Conservation (phyloP, 73 alveolate species). For the Paramecium bursaria region DNA sequence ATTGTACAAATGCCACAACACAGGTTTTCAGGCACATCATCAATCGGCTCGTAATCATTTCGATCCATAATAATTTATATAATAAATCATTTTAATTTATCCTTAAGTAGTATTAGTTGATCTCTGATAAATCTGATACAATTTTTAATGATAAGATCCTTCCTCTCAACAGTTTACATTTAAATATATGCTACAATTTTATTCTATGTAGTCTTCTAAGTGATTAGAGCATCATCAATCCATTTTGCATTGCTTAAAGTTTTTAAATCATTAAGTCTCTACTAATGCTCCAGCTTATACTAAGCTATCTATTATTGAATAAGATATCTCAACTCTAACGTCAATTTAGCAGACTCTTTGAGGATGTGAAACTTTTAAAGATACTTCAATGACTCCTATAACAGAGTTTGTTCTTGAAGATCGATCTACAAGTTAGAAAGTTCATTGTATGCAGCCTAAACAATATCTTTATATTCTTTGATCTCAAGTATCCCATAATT, state of each 20-base stretch:
- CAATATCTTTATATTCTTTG: not conserved
- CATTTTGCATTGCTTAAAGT: constrained; percentile 46
- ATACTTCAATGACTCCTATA: constrained; percentile 38
- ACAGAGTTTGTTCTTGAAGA: not conserved
- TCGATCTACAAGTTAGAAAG: not conserved
- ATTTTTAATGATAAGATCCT: not conserved
- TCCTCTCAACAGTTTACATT: not conserved
- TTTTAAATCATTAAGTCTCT: constrained; percentile 17
- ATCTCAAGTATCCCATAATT: constrained; percentile 42
- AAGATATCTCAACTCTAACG: constrained; percentile 14
- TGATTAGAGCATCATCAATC: constrained; percentile 39
- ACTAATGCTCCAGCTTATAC: not conserved
- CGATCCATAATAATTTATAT: too few species aligned
- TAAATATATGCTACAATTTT: constrained; percentile 12
- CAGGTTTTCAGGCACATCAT: not conserved
- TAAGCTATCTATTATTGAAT: not conserved
- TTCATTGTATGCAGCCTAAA: constrained; percentile 8
- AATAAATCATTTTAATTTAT: too few species aligned
- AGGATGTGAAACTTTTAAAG: not conserved
- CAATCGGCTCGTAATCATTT: too few species aligned
- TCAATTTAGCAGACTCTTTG: constrained; percentile 9
- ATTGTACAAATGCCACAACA: constrained; percentile 18
- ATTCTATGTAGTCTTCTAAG: constrained; percentile 21
- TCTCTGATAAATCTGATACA: constrained; percentile 43
- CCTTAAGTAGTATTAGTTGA: constrained; percentile 3